Percentiles rank a stretch among this genome's conserved stretches.
Evolutionary conservation across 495 filamentous ascomycete genomes (phyloP).

Genomic region (Xeromyces bisporus): DNA sequence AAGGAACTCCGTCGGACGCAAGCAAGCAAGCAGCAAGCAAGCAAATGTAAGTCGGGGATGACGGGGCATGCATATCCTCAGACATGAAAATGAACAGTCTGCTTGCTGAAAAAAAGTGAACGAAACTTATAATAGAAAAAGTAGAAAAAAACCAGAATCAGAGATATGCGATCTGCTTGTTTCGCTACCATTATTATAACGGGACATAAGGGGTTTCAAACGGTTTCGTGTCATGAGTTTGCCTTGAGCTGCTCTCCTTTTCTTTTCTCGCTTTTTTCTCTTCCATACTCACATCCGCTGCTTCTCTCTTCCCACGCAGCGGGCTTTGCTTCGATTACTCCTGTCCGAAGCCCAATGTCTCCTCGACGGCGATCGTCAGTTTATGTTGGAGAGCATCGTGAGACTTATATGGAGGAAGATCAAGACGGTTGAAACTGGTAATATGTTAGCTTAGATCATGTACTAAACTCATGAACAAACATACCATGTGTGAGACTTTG

Average conservation of each 20-base stretch:
- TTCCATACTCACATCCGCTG: too few relatives aligned
- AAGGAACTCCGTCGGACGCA: too few relatives aligned
- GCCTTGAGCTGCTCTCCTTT: not conserved
- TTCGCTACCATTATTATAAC: not conserved
- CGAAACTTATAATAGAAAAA: too few relatives aligned
- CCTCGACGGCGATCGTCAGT: slow-evolving; percentile 90
- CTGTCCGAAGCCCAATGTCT: slow-evolving; percentile 97
- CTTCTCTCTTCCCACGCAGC: slow-evolving; percentile 2
- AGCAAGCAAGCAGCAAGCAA: too few relatives aligned
- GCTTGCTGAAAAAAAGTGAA: too few relatives aligned
- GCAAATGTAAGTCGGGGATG: too few relatives aligned
- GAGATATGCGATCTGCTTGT: too few relatives aligned
- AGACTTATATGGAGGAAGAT: slow-evolving; percentile 85
- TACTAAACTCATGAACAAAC: slow-evolving; percentile 16
- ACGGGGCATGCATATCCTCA: too few relatives aligned
- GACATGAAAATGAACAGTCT: too few relatives aligned
- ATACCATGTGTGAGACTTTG: slow-evolving; percentile 96
- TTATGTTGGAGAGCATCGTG: slow-evolving; percentile 73
- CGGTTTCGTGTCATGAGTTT: not conserved
- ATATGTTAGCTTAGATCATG: slow-evolving; percentile 6
- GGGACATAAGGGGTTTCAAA: not conserved
- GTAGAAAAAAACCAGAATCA: too few relatives aligned
- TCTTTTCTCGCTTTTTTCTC: slow-evolving; percentile 1
- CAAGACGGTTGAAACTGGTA: slow-evolving; percentile 84
- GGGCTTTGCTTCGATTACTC: slow-evolving; percentile 39